Conservation (phyloP, 2,329 filamentous ascomycete genomes). For the Hypoxylon sp. region DNA sequence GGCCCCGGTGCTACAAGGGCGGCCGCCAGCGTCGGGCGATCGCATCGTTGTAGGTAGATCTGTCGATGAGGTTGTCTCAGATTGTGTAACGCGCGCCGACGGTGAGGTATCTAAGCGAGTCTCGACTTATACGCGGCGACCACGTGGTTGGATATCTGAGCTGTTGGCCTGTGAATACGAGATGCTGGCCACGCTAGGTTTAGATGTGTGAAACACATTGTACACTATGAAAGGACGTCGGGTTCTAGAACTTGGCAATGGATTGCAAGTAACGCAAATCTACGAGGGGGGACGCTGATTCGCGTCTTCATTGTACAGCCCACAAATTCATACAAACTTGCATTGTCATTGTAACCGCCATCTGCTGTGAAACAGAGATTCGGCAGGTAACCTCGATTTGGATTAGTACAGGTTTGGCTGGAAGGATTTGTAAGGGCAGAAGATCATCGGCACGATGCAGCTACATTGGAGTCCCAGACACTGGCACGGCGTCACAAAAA, state of each 20-base stretch:
- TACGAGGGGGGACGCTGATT: conserved; percentile 14
- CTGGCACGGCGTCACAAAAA: conserved; percentile 32
- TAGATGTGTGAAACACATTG: conserved; percentile 1
- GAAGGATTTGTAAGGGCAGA: conserved; percentile 14
- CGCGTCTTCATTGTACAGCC: conserved; percentile 23
- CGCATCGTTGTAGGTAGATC: conserved; percentile 36
- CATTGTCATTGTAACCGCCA: conserved; percentile 32
- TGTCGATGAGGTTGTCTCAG: conserved; percentile 31
- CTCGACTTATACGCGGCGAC: conserved; percentile 12
- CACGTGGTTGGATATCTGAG: conserved; percentile 6
- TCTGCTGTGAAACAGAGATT: conserved; percentile 43
- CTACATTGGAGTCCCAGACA: conserved; percentile 28
- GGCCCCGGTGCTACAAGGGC: conserved; percentile 31
- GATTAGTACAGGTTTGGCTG: conserved; percentile 23
- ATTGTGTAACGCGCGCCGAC: conserved; percentile 32
- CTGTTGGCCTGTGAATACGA: conserved; percentile 6
- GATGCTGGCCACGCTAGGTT: neutral
- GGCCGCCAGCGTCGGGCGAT: conserved; percentile 39
- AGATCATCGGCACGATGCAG: conserved; percentile 26
- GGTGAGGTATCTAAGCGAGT: conserved; percentile 31
- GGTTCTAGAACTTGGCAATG: conserved; percentile 5
- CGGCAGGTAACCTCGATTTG: conserved; percentile 41
- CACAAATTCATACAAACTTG: conserved; percentile 22
- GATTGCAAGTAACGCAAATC: neutral
- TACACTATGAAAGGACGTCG: neutral